phyloP scores from a whole-genome alignment of 108 stramenopile species.

The Mediolabrus comicus region DNA sequence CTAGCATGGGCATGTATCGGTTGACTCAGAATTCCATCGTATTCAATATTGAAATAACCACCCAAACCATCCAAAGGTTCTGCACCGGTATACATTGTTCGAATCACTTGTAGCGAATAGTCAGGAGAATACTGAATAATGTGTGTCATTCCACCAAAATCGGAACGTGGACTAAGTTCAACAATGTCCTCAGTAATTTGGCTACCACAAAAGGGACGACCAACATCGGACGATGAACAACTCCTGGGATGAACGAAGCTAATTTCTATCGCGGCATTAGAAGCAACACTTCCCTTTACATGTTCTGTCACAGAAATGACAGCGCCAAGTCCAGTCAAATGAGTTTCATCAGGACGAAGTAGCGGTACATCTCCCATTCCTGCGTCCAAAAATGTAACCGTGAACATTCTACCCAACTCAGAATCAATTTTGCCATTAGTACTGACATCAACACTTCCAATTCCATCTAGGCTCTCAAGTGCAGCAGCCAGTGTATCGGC shows the following conservation, averaged over 20 bases:
- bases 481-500: slow-evolving; percentile 39
- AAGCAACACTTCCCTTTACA: slow-evolving; percentile 58
- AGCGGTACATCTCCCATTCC: slow-evolving; percentile 54
- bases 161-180: slow-evolving; percentile 25
- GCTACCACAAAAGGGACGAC: slow-evolving; percentile 53
- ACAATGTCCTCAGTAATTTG: slow-evolving; percentile 29
- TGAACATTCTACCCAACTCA: slow-evolving; percentile 55
- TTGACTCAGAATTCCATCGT: slow-evolving; percentile 49
- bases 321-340: slow-evolving; percentile 60
- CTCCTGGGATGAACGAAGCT: slow-evolving; percentile 55
- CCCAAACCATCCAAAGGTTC: slow-evolving; percentile 19
- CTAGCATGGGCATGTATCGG: slow-evolving; percentile 57
- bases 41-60: slow-evolving; percentile 67
- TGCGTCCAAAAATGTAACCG: slow-evolving; percentile 60
- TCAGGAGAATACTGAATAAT: slow-evolving; percentile 23
- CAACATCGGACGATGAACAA: slow-evolving; percentile 58
- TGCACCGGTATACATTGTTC: slow-evolving; percentile 13
- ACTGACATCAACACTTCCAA: slow-evolving; percentile 51
- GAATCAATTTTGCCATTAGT: slow-evolving; percentile 21
- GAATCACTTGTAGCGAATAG: slow-evolving; percentile 44
- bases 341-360: slow-evolving; percentile 36
- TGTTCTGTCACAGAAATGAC: slow-evolving; percentile 49
- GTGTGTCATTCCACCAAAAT: slow-evolving; percentile 26
- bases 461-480: slow-evolving; percentile 49
- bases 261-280: slow-evolving; percentile 43